Conservation (phyloP, 78 protist genomes). For the Polysphondylium violaceum region DNA sequence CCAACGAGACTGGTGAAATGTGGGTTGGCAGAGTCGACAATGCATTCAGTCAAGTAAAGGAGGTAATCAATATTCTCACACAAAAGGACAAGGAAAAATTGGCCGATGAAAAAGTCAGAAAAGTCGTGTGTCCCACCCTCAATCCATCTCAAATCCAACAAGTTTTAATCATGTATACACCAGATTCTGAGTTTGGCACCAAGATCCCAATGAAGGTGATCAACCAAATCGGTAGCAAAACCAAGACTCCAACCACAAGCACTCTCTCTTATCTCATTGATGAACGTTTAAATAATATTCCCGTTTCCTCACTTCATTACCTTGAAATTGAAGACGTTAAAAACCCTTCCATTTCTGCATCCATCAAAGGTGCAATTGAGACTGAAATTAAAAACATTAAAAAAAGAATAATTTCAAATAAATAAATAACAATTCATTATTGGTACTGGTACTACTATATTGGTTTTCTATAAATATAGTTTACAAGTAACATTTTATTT, state of each 20-base stretch:
- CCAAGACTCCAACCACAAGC: not conserved
- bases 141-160: slow-evolving; percentile 56
- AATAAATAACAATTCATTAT: too few relatives aligned
- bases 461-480: too few relatives aligned
- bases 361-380: slow-evolving; percentile 46
- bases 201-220: slow-evolving; percentile 23
- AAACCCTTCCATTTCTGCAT: slow-evolving; percentile 10
- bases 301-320: slow-evolving; percentile 54
- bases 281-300: slow-evolving; percentile 8
- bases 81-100: slow-evolving; percentile 50
- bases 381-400: slow-evolving; percentile 51
- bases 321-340: slow-evolving; percentile 49
- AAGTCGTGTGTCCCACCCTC: slow-evolving; percentile 42
- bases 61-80: slow-evolving; percentile 32
- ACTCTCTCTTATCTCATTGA: slow-evolving; percentile 11
- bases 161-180: slow-evolving; percentile 26
- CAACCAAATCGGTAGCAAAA: not conserved
- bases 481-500: too few relatives aligned
- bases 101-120: slow-evolving; percentile 48
- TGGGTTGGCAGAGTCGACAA: slow-evolving; percentile 40
- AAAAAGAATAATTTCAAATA: not conserved
- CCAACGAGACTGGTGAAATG: slow-evolving; percentile 43
- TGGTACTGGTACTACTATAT: too few relatives aligned
- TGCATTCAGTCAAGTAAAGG: slow-evolving; percentile 40
- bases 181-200: slow-evolving; percentile 58